phyloP scores from a whole-genome alignment of 2,329 filamentous ascomycete genomes.

The Diaporthe humulicola region DNA sequence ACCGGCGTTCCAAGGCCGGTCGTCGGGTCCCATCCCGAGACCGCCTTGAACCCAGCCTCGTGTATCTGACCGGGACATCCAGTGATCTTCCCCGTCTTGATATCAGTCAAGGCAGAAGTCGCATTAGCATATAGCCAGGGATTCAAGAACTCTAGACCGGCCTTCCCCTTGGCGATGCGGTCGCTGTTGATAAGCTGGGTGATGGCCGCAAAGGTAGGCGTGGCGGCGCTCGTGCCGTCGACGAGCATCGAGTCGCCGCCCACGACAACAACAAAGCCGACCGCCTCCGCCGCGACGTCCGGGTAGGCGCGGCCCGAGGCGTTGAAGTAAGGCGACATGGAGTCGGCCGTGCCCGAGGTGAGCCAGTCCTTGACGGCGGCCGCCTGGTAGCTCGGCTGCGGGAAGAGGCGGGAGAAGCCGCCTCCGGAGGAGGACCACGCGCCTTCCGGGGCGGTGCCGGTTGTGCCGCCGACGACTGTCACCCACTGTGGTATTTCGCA shows the following conservation, averaged over 20 bases:
- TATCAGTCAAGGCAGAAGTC: conserved; percentile 42
- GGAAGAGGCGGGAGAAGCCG: conserved; percentile 63
- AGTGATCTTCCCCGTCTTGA: conserved; percentile 33
- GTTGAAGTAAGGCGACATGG: conserved; percentile 54
- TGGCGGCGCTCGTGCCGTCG: conserved; percentile 55
- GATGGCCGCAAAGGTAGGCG: conserved; percentile 65
- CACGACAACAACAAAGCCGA: conserved; percentile 41
- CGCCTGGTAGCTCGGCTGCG: conserved; percentile 58
- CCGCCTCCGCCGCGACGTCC: conserved; percentile 54
- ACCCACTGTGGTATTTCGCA: conserved; percentile 72
- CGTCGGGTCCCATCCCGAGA: conserved; percentile 36
- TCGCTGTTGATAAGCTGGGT: conserved; percentile 67
- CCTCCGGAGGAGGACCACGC: conserved; percentile 66
- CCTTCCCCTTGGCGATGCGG: conserved; percentile 57
- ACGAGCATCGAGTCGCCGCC: conserved; percentile 3
- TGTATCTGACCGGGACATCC: conserved; percentile 32
- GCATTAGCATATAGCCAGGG: conserved; percentile 42
- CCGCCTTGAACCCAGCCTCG: conserved; percentile 37
- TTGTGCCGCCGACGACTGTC: conserved; percentile 62
- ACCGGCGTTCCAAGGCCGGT: conserved; percentile 39
- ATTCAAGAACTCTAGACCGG: conserved; percentile 58
- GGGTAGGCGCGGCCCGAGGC: conserved; percentile 39
- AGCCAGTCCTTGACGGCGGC: conserved; percentile 46
- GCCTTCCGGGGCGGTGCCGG: conserved; percentile 62
- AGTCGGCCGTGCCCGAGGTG: conserved; percentile 20